A percentile compares a stretch with the other conserved stretches of the same genome.
These are phyloP conservation scores for Globisporangium megalacanthum DNA, from an alignment of 352 stramenopile species.

Conservation along the genomic window DNA sequence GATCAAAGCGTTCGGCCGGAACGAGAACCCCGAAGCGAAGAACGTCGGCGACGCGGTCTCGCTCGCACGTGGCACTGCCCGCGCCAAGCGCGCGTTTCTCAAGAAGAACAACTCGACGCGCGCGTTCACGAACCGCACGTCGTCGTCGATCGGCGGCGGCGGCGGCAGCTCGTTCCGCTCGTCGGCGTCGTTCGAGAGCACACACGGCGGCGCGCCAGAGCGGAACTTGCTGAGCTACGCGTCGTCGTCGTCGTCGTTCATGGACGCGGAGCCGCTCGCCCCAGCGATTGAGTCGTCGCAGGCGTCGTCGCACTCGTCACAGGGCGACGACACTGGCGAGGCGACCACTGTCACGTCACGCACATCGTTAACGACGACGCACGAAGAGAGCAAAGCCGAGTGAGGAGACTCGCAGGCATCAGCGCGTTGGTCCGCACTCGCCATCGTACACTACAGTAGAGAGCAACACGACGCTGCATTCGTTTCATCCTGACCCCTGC, in stretches of 20 bases:
- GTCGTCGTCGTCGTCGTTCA: conserved; percentile 8
- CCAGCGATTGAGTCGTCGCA: conserved; percentile 3
- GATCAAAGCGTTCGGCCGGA: conserved; percentile 57
- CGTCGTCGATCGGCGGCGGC: conserved; percentile 1
- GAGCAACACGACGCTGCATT: background rate
- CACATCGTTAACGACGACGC: background rate
- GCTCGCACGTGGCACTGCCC: conserved; percentile 32
- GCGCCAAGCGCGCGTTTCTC: conserved; percentile 62
- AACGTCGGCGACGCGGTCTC: conserved; percentile 51
- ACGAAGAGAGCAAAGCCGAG: background rate
- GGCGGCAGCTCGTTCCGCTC: conserved; percentile 2
- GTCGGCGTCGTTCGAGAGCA: conserved; percentile 6
- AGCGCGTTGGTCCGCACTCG: background rate
- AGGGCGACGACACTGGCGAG: background rate
- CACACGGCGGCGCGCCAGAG: background rate
- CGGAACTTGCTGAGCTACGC: conserved; percentile 1
- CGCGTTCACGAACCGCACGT: conserved; percentile 11
- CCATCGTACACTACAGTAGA: background rate
- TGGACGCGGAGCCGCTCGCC: conserved; percentile 2
- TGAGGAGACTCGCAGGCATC: background rate
- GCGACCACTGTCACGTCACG: background rate
- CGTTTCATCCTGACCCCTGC: no score
- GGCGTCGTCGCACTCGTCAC: conserved; percentile 3
- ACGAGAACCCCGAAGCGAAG: conserved; percentile 49
- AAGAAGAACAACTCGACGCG: conserved; percentile 17